Conservation (phyloP, 495 filamentous ascomycete species). For the Penicillium egyptiacum region DNA sequence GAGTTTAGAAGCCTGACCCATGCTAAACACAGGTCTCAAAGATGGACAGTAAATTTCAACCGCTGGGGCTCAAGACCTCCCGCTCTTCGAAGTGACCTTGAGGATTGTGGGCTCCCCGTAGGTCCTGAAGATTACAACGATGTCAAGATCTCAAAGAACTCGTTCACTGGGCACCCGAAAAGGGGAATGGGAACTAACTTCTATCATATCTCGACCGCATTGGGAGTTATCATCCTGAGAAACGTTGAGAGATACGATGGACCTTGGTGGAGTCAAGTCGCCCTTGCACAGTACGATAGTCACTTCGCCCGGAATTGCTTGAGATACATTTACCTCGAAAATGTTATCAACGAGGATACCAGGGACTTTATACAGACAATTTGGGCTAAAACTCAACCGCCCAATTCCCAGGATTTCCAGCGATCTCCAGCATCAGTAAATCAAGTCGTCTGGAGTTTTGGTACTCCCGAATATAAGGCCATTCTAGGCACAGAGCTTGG, state of each 20-base stretch:
- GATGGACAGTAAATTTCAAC: not conserved
- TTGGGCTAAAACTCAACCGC: not conserved
- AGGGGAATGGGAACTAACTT: not conserved
- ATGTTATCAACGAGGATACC: not conserved
- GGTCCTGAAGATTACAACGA: not conserved
- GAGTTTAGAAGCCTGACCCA: not conserved
- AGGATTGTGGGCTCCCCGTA: not conserved
- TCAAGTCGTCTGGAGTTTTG: not conserved
- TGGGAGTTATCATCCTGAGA: not conserved
- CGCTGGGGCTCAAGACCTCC: not conserved
- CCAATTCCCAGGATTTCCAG: not conserved
- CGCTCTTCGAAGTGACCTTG: not conserved
- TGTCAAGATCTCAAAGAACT: not conserved
- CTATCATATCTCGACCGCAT: not conserved
- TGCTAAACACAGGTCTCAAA: not conserved
- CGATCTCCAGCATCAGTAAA: not conserved
- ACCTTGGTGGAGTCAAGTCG: not conserved
- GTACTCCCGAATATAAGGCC: not conserved
- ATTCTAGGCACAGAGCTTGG: slow-evolving; percentile 4
- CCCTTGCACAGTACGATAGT: not conserved
- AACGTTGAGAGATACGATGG: not conserved
- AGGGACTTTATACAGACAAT: not conserved
- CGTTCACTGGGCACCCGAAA: not conserved
- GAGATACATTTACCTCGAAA: not conserved
- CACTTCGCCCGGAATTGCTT: not conserved